A percentile compares a stretch with the other conserved stretches of the same genome.
Conservation (phyloP, 495 filamentous ascomycete species). For the Talaromyces trachyspermus region DNA sequence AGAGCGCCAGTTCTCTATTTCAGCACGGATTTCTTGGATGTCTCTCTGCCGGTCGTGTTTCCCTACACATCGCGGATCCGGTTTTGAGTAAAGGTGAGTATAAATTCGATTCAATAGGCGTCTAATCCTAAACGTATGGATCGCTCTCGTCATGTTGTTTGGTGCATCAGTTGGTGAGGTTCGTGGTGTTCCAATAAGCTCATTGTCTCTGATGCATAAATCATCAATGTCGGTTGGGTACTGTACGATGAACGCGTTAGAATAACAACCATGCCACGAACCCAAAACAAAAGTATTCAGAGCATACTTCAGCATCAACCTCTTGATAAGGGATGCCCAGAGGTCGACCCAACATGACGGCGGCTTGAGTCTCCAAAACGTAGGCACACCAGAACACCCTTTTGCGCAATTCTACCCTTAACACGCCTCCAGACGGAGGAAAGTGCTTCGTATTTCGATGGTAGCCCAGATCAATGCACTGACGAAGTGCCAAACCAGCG, state of each 20-base stretch:
- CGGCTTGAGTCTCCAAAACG: slow-evolving; percentile 8
- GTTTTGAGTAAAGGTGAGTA: slow-evolving; percentile 8
- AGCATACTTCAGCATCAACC: slow-evolving; percentile 14
- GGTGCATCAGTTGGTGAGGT: slow-evolving; percentile 6
- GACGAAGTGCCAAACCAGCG: slow-evolving; percentile 12
- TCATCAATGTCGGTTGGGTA: slow-evolving; percentile 11
- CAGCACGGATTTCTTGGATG: slow-evolving; percentile 4
- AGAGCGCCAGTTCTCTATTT: slow-evolving; percentile 9
- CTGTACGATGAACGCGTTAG: background rate
- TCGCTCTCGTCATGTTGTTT: slow-evolving; percentile 12
- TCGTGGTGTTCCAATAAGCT: slow-evolving; percentile 5
- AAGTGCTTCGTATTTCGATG: slow-evolving; percentile 11
- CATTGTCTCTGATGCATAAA: background rate
- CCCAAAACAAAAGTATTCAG: background rate
- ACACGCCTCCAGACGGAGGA: background rate
- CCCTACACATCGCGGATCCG: background rate
- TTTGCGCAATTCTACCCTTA: slow-evolving; percentile 9
- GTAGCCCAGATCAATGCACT: slow-evolving; percentile 17
- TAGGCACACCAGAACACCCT: slow-evolving; percentile 15
- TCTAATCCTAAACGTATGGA: slow-evolving; percentile 12
- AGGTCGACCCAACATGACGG: slow-evolving; percentile 13
- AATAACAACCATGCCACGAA: background rate
- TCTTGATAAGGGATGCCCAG: slow-evolving; percentile 9
- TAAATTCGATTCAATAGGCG: slow-evolving; percentile 8
- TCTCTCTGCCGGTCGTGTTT: background rate